Evolutionary conservation across 2,329 filamentous ascomycete genomes (phyloP).

Genomic region (Paraphoma chrysanthemicola): DNA sequence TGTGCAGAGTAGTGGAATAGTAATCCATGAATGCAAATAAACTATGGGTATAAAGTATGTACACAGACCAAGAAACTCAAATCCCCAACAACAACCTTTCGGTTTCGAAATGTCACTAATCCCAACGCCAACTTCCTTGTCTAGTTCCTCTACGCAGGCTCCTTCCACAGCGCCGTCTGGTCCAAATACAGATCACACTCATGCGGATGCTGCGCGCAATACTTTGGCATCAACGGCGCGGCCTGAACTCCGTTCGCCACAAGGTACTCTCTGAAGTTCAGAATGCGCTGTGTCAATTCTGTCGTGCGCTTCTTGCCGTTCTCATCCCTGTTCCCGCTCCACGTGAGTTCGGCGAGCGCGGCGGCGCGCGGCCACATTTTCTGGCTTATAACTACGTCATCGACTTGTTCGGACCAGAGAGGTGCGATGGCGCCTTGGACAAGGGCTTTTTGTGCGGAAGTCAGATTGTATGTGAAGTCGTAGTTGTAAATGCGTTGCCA

Average conservation of each 20-base stretch:
- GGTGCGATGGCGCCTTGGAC: conserved; percentile 61
- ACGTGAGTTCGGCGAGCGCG: conserved; percentile 62
- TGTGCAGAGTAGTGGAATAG: too few relatives aligned
- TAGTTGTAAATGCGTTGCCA: conserved; percentile 68
- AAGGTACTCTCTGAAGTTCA: conserved; percentile 67
- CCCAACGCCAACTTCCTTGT: too few relatives aligned
- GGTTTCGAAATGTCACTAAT: too few relatives aligned
- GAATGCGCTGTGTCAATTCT: conserved; percentile 61
- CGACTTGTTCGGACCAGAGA: conserved; percentile 63
- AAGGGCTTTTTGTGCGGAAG: conserved; percentile 54
- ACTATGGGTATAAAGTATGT: too few relatives aligned
- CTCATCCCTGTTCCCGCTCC: conserved; percentile 61
- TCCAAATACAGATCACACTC: conserved; percentile 63
- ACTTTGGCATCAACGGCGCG: conserved; percentile 62
- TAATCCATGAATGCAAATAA: too few relatives aligned
- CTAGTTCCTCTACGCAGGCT: neutral
- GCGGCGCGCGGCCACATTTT: conserved; percentile 65
- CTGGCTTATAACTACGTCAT: conserved; percentile 58
- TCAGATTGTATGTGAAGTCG: conserved; percentile 61
- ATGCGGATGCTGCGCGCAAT: conserved; percentile 65
- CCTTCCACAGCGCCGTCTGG: conserved; percentile 46
- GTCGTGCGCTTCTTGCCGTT: conserved; percentile 61
- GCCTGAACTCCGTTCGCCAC: conserved; percentile 62
- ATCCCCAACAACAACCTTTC: too few relatives aligned
- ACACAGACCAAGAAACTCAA: too few relatives aligned